Evolutionary conservation across 2,329 filamentous ascomycete genomes (phyloP).

Genomic region (Zelopaecilomyces penicillatus): DNA sequence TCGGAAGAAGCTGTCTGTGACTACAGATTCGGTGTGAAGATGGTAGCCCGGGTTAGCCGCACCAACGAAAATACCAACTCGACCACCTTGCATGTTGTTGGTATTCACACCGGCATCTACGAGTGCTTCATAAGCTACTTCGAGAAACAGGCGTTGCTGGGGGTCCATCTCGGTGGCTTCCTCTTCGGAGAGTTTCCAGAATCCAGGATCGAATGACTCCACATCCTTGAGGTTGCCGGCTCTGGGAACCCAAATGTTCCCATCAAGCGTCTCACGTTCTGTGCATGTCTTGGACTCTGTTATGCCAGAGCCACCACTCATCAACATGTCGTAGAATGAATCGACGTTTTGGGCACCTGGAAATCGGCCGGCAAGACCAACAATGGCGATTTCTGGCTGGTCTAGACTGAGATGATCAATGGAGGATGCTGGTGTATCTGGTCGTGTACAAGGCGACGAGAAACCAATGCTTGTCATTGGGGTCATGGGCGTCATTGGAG

Average conservation of each 20-base stretch:
- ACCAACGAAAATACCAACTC: slow-evolving; percentile 5
- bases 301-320: slow-evolving; percentile 6
- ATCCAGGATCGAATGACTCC: slow-evolving; percentile 9
- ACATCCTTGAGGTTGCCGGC: slow-evolving; percentile 6
- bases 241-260: slow-evolving; percentile 9
- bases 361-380: slow-evolving; percentile 8
- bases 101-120: slow-evolving; percentile 3
- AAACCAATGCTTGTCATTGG: too few species aligned
- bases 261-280: slow-evolving; percentile 4
- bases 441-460: too few species aligned
- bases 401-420: too few species aligned
- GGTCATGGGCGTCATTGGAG: too few species aligned
- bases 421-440: too few species aligned
- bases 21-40: slow-evolving; percentile 8
- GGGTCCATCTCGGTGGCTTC: slow-evolving; percentile 11
- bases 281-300: neutral
- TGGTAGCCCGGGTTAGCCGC: slow-evolving; percentile 6
- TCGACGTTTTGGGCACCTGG: slow-evolving; percentile 6
- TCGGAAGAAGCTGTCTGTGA: slow-evolving; percentile 5
- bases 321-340: slow-evolving; percentile 8
- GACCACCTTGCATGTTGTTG: neutral
- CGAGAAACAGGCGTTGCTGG: slow-evolving; percentile 7
- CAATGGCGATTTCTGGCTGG: neutral
- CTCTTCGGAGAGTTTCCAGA: slow-evolving; percentile 9
- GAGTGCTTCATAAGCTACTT: slow-evolving; percentile 6